These are phyloP conservation scores for Hyaloscypha hepaticicola DNA, from an alignment of 495 filamentous ascomycete species.

Conservation along the genomic window DNA sequence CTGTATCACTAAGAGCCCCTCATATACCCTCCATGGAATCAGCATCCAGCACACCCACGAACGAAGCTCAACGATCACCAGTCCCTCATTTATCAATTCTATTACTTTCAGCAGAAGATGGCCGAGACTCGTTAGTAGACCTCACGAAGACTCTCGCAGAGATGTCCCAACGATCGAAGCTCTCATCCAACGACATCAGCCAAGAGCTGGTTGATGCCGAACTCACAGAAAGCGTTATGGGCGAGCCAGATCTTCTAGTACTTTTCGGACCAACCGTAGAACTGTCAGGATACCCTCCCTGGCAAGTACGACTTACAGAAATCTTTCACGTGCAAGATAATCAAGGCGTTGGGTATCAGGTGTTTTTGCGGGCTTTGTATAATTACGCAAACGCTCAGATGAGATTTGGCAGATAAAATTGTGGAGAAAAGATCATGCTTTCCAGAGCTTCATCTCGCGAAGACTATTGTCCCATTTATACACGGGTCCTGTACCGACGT, in stretches of 20 bases:
- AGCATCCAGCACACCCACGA: conserved; percentile 32
- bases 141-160: conserved; percentile 91
- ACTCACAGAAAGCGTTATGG: conserved; percentile 65
- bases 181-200: conserved; percentile 75
- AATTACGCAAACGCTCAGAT: conserved; percentile 86
- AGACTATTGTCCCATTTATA: conserved; percentile 58
- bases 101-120: conserved; percentile 85
- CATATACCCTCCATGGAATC: conserved; percentile 60
- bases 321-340: conserved; percentile 79
- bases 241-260: conserved; percentile 85
- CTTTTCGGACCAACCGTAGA: conserved; percentile 79
- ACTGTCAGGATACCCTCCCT: conserved; percentile 90
- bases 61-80: conserved; percentile 20
- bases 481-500: conserved; percentile 64
- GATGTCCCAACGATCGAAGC: conserved; percentile 88
- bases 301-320: conserved; percentile 93
- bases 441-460: conserved; percentile 56
- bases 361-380: conserved; percentile 81
- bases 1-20: conserved; percentile 72
- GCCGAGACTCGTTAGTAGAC: conserved; percentile 89
- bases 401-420: conserved; percentile 72
- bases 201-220: conserved; percentile 88
- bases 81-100: conserved; percentile 67
- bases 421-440: conserved; percentile 8
- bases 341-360: conserved; percentile 83